Base-by-base conservation (phyloP, 2,329 filamentous ascomycete species). In the Rugonectria rugulosa region DNA sequence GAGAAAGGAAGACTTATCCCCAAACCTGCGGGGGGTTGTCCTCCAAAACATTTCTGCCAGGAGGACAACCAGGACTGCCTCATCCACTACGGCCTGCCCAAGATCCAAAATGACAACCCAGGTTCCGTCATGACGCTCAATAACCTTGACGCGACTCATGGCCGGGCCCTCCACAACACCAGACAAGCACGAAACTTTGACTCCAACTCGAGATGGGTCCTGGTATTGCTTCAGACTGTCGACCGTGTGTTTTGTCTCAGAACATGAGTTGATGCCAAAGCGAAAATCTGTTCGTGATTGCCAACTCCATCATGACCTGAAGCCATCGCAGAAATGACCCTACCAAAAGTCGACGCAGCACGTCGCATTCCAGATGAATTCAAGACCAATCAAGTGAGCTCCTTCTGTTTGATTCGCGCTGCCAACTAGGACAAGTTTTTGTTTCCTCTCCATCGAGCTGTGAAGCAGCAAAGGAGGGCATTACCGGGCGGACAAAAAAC, bases 141-240 rank as follows among this genome's bases (percentile, higher is more conserved):
- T 29, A 45, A 42, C 42, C 40, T 49, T 21, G 29, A 44, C 51
- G 41, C 21, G 36, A 47, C 45, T 23, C 34, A 29, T 34, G 26
- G 32, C 56, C 37, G 53, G 57, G 50, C 54, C 46, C 41, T 55
- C 49, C 52, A 56, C 65, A 68, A 41, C 48, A 60, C 79, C 83
- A 79, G 91, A 94, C 90, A 93, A 94, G 91, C 84, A 82, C 91
- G 80, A 92, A 87, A 81, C 91, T 92, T 92, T 96, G 91, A 96
- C 88, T 80, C 90, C 90, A 92, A 92, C 90, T 84, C 88, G 73
- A 86, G 90, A 92, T 91, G 92, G 90, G 90, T 92, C 91, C 91
- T 82, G 76, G 75, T 66, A 68, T 71, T 67, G 72, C 71, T 57
- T 66, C 37, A 17, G 47, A 58, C 50, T n/a, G 24, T 49, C 53